Evolutionary conservation across 257 asterid genomes (phyloP), one percentile per base, ranked within the genome.

Genomic region (Marsdenia floribunda): DNA sequence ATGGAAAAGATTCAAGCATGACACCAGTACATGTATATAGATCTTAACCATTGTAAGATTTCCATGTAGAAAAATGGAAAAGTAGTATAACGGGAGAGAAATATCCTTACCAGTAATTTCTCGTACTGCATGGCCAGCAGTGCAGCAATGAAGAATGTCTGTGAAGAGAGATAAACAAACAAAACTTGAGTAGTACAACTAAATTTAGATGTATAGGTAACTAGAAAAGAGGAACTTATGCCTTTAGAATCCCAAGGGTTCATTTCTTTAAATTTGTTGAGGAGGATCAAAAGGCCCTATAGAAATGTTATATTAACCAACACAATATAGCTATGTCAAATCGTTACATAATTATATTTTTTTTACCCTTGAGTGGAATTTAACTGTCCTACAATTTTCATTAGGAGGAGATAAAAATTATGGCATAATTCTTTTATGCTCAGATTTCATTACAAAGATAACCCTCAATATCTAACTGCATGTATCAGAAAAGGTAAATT

Each of bases 111-210:
- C 94, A 90, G 88, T 52, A 89, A 40, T 82, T 85, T 89, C 70
- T 90, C 78, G 50, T 90, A 89, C 72, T 88, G 92, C 94, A 90
- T 90, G 53, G 94, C 96, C 85, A 90, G 77, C 44, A 87, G 82
- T 19, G 94, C 96, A 65, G 96, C 94, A 75, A 90, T 90, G 91
- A 90, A 90, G 76, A 90, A 90, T 29, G 96, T 90, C 94, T 90
- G 94, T 75, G 24, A 82, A 73, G 79, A 72, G 55, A 75, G 78
- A 82, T 53, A 73, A 52, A 6, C 63, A 16, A 47, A 38, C 33
- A 65, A 71, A 40, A 53, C 63, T 44, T 57, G 38, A 54, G 67
- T 72, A 40, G 29, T 42, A 16, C 6, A 58, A 77, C 64, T 40
- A 19, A 55, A 29, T 2, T 53, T 18, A 18, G 22, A 66, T 35